Percentiles rank a stretch among this genome's conserved stretches.
These are phyloP conservation scores for Cyclotella cryptica DNA, from an alignment of 108 stramenopile genomes.

Conservation along the genomic window DNA sequence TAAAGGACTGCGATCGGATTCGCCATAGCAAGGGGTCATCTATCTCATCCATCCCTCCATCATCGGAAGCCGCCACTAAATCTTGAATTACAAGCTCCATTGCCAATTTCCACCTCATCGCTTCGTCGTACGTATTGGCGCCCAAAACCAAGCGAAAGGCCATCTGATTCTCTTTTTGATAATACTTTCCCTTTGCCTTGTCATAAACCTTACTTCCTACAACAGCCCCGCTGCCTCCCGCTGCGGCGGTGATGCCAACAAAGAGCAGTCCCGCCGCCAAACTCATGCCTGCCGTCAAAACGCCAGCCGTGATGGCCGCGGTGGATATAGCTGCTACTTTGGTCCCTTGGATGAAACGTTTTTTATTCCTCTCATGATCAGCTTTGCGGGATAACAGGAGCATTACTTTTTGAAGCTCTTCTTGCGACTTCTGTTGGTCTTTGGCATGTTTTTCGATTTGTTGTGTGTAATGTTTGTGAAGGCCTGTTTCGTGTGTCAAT, in stretches of 20 bases:
- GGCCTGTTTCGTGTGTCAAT: constrained; percentile 33
- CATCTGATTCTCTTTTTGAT: constrained; percentile 46
- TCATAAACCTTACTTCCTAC: constrained; percentile 60
- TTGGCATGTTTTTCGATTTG: constrained; percentile 51
- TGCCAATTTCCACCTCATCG: constrained; percentile 64
- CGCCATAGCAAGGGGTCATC: constrained; percentile 14
- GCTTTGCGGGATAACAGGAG: constrained; percentile 20
- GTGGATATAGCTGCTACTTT: constrained; percentile 79
- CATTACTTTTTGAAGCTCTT: constrained; percentile 41
- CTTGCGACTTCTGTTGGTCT: constrained; percentile 43
- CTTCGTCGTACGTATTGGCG: constrained; percentile 60
- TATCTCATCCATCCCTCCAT: constrained; percentile 6
- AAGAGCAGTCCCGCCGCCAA: constrained; percentile 79
- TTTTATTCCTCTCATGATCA: constrained; percentile 55
- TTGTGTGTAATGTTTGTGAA: constrained; percentile 52
- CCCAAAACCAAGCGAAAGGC: constrained; percentile 63
- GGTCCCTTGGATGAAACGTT: constrained; percentile 64
- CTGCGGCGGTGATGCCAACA: constrained; percentile 78
- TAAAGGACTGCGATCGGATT: constrained; percentile 1
- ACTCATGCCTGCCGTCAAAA: constrained; percentile 85
- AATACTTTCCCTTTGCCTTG: constrained; percentile 42
- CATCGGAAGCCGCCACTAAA: constrained; percentile 16
- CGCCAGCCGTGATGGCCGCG: constrained; percentile 76
- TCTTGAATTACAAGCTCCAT: constrained; percentile 60
- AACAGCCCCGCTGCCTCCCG: constrained; percentile 80